Base-by-base conservation (phyloP, 257 asterid species). In the Scutellaria barbata region DNA sequence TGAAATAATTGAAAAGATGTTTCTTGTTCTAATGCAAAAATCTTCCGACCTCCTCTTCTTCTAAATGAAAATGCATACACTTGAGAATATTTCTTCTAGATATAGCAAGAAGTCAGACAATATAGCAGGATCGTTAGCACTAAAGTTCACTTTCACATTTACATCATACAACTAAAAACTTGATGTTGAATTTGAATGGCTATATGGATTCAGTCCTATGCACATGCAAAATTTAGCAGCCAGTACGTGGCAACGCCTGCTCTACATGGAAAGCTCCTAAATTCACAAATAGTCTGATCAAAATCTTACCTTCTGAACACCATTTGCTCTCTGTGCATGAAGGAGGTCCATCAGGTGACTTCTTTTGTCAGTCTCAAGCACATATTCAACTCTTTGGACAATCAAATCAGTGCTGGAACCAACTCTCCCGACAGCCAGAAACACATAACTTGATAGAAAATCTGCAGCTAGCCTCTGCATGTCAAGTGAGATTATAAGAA, bases 271-370 rank as follows among this genome's bases (percentile, higher is more conserved):
- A 67, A 47, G 46, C 46, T 56, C 47, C 47, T 16, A 1, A 43
- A 25, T 40, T 20, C 42, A 37, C 55, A 52, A 33, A 57, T 61
- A 58, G 52, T 63, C 35, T 9, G 45, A 37, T 37, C 54, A 51
- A 53, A 50, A 45, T 30, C 39, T 72, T 86, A 90, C 98, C 95
- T 90, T 90, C 58, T 92, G 92, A 72, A 71, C 77, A 75, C 92
- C 93, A 63, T 87, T 88, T 71, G 86, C 92, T 69, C 79, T 87
- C 71, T 92, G 97, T 1, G 98, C 98, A 81, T 92, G 95, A 71
- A 92, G 97, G 79, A 92, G 98, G 81, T 92, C 98, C 98, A 92
- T 92, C 54, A 92, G 79, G 76, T 93, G 98, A 81, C 98, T 93
- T 82, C 98, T 83, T 80, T 93, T 93, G 84, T 93, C 98, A 68